These are phyloP conservation scores for Aspergillus ruber DNA, from an alignment of 2,329 filamentous ascomycete species.

Conservation along the genomic window DNA sequence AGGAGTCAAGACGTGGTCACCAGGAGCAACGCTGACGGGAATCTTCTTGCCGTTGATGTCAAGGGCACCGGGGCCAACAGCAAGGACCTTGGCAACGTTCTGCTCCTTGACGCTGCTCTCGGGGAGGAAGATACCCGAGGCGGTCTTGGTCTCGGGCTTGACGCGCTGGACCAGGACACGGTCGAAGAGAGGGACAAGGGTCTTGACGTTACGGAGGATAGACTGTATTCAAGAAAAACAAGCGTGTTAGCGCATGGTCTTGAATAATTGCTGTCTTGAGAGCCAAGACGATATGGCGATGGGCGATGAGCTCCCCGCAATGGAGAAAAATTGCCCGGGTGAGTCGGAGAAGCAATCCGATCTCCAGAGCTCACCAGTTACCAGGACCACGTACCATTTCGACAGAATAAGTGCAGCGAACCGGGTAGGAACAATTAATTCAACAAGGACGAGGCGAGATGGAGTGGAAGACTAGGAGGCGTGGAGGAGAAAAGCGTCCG, in stretches of 20 bases:
- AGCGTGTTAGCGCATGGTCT: constrained; percentile 3
- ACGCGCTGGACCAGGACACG: constrained; percentile 96
- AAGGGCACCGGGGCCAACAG: constrained; percentile 81
- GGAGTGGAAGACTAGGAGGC: constrained; percentile 16
- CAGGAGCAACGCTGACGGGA: constrained; percentile 71
- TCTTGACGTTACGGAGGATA: constrained; percentile 89
- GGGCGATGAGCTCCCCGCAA: neutral
- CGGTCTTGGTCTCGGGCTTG: constrained; percentile 95
- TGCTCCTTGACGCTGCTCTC: constrained; percentile 96
- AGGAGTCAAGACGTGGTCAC: constrained; percentile 93
- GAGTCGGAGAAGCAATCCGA: constrained; percentile 1
- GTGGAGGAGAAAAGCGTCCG: constrained; percentile 19
- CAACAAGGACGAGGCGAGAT: constrained; percentile 4
- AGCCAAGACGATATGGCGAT: neutral
- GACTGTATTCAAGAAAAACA: constrained; percentile 17
- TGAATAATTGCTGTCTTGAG: neutral
- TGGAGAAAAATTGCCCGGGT: constrained; percentile 2
- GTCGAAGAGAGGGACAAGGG: constrained; percentile 91
- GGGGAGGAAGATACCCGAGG: constrained; percentile 93
- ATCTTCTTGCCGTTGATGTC: constrained; percentile 87
- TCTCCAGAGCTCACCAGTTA: neutral
- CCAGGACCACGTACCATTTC: constrained; percentile 18
- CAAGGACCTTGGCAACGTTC: constrained; percentile 94
- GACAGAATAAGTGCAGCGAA: constrained; percentile 3
- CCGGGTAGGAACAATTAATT: neutral